Evolutionary conservation across 768 basidiomycete species (phyloP), one percentile per base, ranked within the genome.

Genomic region (Boletus tomentosulus): DNA sequence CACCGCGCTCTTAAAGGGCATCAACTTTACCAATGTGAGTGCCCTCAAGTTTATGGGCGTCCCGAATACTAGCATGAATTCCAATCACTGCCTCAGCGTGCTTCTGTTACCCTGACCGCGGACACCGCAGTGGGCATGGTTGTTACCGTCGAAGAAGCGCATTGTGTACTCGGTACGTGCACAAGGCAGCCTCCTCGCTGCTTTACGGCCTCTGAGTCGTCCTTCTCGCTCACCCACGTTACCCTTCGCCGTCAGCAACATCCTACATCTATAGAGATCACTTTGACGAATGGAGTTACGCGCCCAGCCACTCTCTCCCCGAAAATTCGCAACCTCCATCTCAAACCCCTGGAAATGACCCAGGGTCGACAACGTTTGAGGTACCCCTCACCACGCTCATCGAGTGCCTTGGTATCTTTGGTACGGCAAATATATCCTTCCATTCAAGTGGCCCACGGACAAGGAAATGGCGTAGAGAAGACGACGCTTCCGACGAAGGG

Each of bases 331-430:
- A 64, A 42, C 35, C 43, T 28, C 34, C 52, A 45, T 57, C 45
- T 30, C 54, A 45, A 31, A 61, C 56, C 13, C 46, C 53, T 43
- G 64, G 46, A 16, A 49, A 38, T 13, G 62, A 51, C 33, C 35
- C 48, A 56, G 58, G 53, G 24, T 58, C 67, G 31, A 72, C 73
- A 3, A 78, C 82, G 0, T 89, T 98, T 62, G 92, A 95, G 68
- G 79, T 99, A 52, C 87, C 88, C 3, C 80, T 99, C 37, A 81
- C 83, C 66, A 86, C 85, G 3, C 73, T 98, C 48, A 80, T 97
- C 56, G 93, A 97, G 58, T 94, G 91, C 62, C 76, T 99, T 31
- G 95, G 96, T 62, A 86, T 98, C 51, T 98, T 95, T 62, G 95
- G 96, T 28, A 89, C 92, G 11, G 90, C 88, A 31, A 63, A 67